phyloP scores from a whole-genome alignment of 306 rosid species.

The Chamaecrista fasciculata region DNA sequence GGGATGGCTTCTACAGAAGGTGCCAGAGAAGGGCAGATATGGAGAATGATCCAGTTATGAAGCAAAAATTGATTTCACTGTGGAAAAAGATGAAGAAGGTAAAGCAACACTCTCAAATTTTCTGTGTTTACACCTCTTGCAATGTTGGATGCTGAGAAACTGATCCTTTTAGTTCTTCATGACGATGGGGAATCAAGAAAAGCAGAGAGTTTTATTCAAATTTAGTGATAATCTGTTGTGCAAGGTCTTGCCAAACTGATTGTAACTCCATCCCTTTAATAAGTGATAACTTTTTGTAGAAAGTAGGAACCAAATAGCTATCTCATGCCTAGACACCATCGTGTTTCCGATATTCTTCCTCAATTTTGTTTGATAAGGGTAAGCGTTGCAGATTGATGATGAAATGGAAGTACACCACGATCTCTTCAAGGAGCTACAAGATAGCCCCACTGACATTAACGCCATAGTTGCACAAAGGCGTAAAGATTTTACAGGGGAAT shows the following conservation, averaged over 20 bases:
- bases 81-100: too few species aligned
- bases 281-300: not conserved
- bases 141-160: too few species aligned
- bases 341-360: slow-evolving; percentile 47
- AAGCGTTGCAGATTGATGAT: slow-evolving; percentile 92
- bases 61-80: too few species aligned
- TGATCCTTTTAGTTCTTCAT: slow-evolving; percentile 28
- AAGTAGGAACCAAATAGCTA: slow-evolving; percentile 8
- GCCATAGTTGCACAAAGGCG: too few species aligned
- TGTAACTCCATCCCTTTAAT: not conserved
- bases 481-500: slow-evolving; percentile 80
- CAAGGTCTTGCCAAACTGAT: slow-evolving; percentile 1
- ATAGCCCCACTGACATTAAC: too few species aligned
- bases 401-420: too few species aligned
- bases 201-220: slow-evolving; percentile 1
- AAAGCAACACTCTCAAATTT: too few species aligned
- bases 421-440: too few species aligned
- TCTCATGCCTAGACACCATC: slow-evolving; percentile 25
- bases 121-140: too few species aligned
- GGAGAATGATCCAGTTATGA: too few species aligned
- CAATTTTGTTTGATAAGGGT: slow-evolving; percentile 50
- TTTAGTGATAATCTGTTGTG: slow-evolving; percentile 1
- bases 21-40: too few species aligned
- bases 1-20: too few species aligned
- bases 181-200: slow-evolving; percentile 17